Evolutionary conservation across 805 yeast genomes (phyloP).

Genomic region (Cyberlindnera lachancei): DNA sequence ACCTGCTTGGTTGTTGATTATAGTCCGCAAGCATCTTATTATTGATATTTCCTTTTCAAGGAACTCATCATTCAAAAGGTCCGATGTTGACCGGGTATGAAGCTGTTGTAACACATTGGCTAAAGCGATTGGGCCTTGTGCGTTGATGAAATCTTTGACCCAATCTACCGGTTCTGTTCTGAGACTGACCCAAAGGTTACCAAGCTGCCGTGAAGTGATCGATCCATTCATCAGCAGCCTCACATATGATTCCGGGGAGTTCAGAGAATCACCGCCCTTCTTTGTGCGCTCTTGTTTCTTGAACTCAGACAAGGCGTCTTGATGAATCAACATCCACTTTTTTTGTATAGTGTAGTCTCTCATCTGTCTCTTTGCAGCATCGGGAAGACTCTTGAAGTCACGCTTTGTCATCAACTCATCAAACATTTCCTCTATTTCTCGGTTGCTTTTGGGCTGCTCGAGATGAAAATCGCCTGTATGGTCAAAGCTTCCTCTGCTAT

Average conservation of each 20-base stretch:
- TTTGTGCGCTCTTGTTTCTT: conserved; percentile 41
- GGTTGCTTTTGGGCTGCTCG: conserved; percentile 61
- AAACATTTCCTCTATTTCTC: conserved; percentile 67
- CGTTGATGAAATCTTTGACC: conserved; percentile 70
- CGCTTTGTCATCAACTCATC: conserved; percentile 75
- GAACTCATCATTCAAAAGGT: conserved; percentile 30
- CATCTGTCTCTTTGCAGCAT: conserved; percentile 71
- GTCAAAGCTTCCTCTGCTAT: conserved; percentile 2
- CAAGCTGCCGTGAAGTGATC: conserved; percentile 62
- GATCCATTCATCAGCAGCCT: conserved; percentile 62
- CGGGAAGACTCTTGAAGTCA: conserved; percentile 65
- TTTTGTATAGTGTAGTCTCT: conserved; percentile 64
- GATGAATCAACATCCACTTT: conserved; percentile 88
- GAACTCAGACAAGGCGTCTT: conserved; percentile 73
- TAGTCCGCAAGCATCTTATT: conserved; percentile 69
- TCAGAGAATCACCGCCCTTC: conserved; percentile 18
- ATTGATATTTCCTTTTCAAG: conserved; percentile 69
- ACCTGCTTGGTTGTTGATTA: conserved; percentile 58
- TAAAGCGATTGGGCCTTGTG: conserved; percentile 77
- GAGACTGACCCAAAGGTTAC: conserved; percentile 82
- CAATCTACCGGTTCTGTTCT: conserved; percentile 84
- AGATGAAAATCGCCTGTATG: conserved; percentile 24
- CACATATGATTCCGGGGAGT: conserved; percentile 68
- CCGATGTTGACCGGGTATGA: conserved; percentile 22
- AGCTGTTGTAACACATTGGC: conserved; percentile 58